These are phyloP conservation scores for Aspergillus ochraceoroseus DNA, from an alignment of 2,329 filamentous ascomycete species.

Conservation along the genomic window DNA sequence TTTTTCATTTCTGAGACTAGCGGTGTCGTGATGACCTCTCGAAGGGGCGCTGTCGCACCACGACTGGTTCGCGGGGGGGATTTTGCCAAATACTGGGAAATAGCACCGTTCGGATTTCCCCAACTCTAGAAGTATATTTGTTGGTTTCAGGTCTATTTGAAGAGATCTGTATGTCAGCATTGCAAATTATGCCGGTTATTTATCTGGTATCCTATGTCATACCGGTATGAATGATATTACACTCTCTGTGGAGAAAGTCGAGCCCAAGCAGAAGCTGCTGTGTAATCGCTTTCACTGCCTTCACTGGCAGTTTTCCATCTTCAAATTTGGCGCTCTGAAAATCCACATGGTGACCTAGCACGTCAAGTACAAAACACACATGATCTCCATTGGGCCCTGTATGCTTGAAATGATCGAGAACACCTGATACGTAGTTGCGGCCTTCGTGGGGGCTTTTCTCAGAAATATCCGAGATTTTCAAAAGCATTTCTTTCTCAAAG, in stretches of 20 bases:
- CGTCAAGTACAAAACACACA: slow-evolving; percentile 28
- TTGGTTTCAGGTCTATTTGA: slow-evolving; percentile 28
- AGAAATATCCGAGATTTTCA: slow-evolving; percentile 17
- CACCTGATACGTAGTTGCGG: slow-evolving; percentile 16
- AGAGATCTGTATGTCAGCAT: slow-evolving; percentile 7
- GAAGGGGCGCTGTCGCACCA: slow-evolving; percentile 16
- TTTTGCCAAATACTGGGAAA: slow-evolving; percentile 21
- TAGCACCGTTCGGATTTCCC: slow-evolving; percentile 13
- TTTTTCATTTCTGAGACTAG: slow-evolving; percentile 19
- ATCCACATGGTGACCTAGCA: slow-evolving; percentile 24
- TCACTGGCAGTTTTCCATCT: slow-evolving; percentile 23
- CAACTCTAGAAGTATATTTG: slow-evolving; percentile 26
- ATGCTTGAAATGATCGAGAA: slow-evolving; percentile 27
- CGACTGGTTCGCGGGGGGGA: slow-evolving; percentile 15
- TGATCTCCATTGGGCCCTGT: slow-evolving; percentile 28
- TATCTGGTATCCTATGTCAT: slow-evolving; percentile 14
- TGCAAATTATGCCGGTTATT: neutral
- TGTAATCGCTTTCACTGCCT: slow-evolving; percentile 20
- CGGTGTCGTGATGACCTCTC: slow-evolving; percentile 24
- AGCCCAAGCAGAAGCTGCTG: slow-evolving; percentile 26
- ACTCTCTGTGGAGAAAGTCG: slow-evolving; percentile 27
- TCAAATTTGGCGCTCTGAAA: slow-evolving; percentile 22
- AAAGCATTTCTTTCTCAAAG: slow-evolving; percentile 24
- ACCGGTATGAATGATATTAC: slow-evolving; percentile 27
- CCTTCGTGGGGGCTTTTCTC: slow-evolving; percentile 19